A percentile compares a stretch with the other conserved stretches of the same genome.
phyloP scores from a whole-genome alignment of 495 filamentous ascomycete genomes.

The Terfezia claveryi region DNA sequence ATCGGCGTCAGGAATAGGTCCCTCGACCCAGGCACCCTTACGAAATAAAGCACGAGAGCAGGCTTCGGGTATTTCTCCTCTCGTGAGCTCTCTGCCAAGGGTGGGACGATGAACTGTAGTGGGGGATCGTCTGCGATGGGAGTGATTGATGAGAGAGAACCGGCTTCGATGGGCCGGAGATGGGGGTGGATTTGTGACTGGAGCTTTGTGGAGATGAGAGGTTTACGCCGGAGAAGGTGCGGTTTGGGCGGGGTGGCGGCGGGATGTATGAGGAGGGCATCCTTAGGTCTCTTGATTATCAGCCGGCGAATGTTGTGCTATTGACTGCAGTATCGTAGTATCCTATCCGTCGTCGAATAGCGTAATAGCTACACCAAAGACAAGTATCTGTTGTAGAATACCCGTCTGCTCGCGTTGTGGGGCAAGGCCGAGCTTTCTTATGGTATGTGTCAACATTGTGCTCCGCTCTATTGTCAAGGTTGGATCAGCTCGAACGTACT shows the following conservation, averaged over 20 bases:
- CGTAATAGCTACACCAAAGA: no score
- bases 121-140: conserved; percentile 70
- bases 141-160: conserved; percentile 59
- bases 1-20: conserved; percentile 88
- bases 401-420: no score
- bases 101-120: conserved; percentile 49
- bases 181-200: background rate
- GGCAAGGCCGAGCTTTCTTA: no score
- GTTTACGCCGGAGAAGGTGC: background rate
- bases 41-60: conserved; percentile 68
- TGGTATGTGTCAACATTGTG: no score
- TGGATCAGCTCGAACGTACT: no score
- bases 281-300: no score
- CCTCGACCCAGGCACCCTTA: conserved; percentile 56
- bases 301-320: no score
- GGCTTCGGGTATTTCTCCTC: conserved; percentile 22
- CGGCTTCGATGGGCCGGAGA: conserved; percentile 30
- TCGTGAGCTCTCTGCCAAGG: conserved; percentile 4
- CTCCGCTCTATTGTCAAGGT: no score
- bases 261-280: background rate
- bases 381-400: no score
- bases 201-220: background rate
- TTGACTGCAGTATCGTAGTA: no score
- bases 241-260: background rate
- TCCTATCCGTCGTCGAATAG: no score